A percentile compares a stretch with the other conserved stretches of the same genome.
phyloP scores from a whole-genome alignment of 768 basidiomycete species.

The Russula sp. region DNA sequence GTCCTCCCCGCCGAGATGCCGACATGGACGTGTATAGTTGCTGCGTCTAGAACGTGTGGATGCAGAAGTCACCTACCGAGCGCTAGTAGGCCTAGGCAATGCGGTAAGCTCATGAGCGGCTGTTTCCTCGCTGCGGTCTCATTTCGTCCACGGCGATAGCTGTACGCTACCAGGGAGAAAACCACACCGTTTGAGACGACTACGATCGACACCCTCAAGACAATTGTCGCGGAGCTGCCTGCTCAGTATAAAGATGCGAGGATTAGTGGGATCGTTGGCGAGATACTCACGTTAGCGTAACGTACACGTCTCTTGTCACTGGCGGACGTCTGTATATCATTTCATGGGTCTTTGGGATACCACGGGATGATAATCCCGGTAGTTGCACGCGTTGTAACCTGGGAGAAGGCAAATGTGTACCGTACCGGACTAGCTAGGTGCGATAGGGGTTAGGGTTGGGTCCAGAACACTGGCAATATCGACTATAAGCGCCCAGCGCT shows the following conservation, averaged over 20 bases:
- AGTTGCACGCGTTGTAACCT: not conserved
- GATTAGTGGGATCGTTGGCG: slow-evolving; percentile 44
- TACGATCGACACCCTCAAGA: slow-evolving; percentile 38
- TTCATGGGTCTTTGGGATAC: not conserved
- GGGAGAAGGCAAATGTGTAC: not conserved
- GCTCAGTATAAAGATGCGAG: slow-evolving; percentile 53
- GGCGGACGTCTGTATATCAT: not conserved
- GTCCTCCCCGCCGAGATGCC: slow-evolving; percentile 3
- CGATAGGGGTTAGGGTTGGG: not conserved
- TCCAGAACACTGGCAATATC: too few relatives aligned
- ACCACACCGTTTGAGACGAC: slow-evolving; percentile 33
- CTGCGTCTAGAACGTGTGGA: slow-evolving; percentile 48
- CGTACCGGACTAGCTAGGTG: not conserved
- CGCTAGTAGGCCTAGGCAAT: slow-evolving; percentile 69
- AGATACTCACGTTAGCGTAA: slow-evolving; percentile 43
- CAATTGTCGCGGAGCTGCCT: slow-evolving; percentile 38
- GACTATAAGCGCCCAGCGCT: too few relatives aligned
- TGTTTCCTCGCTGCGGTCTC: slow-evolving; percentile 12
- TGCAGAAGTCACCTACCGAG: slow-evolving; percentile 64
- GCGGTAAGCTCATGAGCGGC: slow-evolving; percentile 39
- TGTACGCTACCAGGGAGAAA: slow-evolving; percentile 41
- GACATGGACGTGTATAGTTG: slow-evolving; percentile 30
- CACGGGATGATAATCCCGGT: not conserved
- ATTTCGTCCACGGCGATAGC: slow-evolving; percentile 33
- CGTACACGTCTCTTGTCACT: not conserved